Base-by-base conservation (phyloP, 768 basidiomycete species). In the Hemileccinum rubropunctum region DNA sequence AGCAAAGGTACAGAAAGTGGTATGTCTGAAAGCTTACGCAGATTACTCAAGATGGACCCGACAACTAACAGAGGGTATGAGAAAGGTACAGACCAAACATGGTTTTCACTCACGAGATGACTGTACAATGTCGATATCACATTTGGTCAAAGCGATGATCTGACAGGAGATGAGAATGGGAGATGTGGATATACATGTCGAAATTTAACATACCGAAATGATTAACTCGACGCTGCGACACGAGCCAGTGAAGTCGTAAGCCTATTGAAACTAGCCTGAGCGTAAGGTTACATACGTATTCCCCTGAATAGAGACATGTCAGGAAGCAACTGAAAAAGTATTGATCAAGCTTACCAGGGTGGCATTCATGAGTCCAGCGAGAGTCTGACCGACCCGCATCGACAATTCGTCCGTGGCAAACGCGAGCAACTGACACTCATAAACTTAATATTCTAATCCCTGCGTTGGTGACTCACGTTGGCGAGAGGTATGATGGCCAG, bases 321-420 rank as follows among this genome's bases (percentile, higher is more conserved):
- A 45, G 35, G 38, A 39, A 8, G 17, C 21, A 9, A 17, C 20
- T 17, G 9, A 41, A 49, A 45, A 37, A 12, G 23, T 8, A 13
- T 17, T 5, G 30, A 47, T 23, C 15, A 37, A 6, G 63, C 78
- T 55, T 56, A 90, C 86, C 54, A 91, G 71, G 11, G 91, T 94
- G 18, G 91, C 91, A 69, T 93, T 94, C 49, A 94, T 65, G 3
- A 94, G 76, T 32, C 91, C 91, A 3, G 90, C 89, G 9, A 91
- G 70, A 2, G 90, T 89, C 64, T 89, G 85, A 2, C 91, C 91
- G 2, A 92, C 83, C 21, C 90, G 82, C 48, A 91, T 61, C 3
- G 91, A 88, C n/a, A 94, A 57, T 56, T 94, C 89, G 51, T 94
- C 91, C 0, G 91, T 94, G 1, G 89, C 89, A 61, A 91, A 92